Evolutionary conservation across 2,329 filamentous ascomycete species (phyloP), one percentile per base, ranked within the genome.

Genomic region (Diplodia scrobiculata): DNA sequence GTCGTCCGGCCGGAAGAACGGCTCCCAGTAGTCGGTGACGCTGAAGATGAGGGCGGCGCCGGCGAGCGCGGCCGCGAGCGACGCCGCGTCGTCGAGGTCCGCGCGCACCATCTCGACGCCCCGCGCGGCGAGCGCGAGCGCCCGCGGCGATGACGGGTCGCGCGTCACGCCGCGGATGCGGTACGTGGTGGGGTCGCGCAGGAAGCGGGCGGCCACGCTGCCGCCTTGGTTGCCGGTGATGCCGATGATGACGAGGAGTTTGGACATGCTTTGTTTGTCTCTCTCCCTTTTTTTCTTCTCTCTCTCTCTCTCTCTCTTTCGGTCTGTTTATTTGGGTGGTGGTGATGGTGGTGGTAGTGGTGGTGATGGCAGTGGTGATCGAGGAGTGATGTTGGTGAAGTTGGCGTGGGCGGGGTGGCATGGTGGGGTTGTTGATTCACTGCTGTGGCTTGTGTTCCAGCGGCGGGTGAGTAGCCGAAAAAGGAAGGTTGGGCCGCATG

Each of bases 121-220:
- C 54, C 80, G 73, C 0, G 71, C 70, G 0, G 74, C 65, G 3
- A 87, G 78, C 2, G 75, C 74, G 71, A 82, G 79, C 14, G 84
- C 79, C 1, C 76, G 77, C 0, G 80, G 70, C 55, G 79, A 81
- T 13, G 74, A 72, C 1, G 76, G 68, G 67, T 85, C 78, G 54
- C 86, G 83, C 1, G 86, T 86, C 21, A 88, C 78, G 54, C 79
- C 86, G 34, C 86, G 83, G 47, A 89, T 76, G 5, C 76, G 72
- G 52, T 79, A 75, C n/a, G 77, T 78, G n/a, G 77, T 78, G 0
- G 82, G 74, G 70, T 79, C 76, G 27, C 72, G 68, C 11, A 83
- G 77, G 19, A 84, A 72, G 47, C 72, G 70, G 36, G 77, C 73
- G 60, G 85, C 81, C 53, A 88, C 79, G 9, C 83, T 84, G 68